phyloP scores from a whole-genome alignment of 2,329 filamentous ascomycete species.

The Botrytis byssoidea region DNA sequence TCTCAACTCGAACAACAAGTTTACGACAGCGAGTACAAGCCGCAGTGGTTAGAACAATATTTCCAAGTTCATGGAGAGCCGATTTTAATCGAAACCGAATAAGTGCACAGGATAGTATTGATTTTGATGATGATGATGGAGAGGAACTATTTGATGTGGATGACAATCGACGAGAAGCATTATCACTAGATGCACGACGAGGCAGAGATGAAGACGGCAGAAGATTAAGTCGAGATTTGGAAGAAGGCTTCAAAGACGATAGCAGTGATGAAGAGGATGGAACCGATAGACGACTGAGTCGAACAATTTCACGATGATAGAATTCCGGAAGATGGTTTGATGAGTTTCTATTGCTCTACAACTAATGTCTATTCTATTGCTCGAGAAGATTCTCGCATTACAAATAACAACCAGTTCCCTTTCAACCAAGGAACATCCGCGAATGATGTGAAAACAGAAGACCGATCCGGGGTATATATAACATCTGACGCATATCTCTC shows the following conservation, averaged over 20 bases:
- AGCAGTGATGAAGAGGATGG: conserved; percentile 57
- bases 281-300: conserved; percentile 5
- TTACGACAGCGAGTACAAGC: conserved; percentile 52
- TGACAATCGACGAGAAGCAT: conserved; percentile 43
- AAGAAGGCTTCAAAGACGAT: conserved; percentile 72
- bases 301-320: conserved; percentile 22
- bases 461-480: not conserved
- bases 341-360: conserved; percentile 5
- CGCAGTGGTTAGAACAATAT: conserved; percentile 43
- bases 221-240: conserved; percentile 74
- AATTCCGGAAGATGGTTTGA: not conserved
- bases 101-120: conserved; percentile 47
- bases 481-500: not conserved
- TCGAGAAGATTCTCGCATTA: not conserved
- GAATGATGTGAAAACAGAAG: not conserved
- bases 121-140: conserved; percentile 64
- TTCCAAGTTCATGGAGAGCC: conserved; percentile 51
- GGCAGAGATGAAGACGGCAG: conserved; percentile 49
- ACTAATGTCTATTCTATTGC: conserved; percentile 16
- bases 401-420: not conserved
- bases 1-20: conserved; percentile 56
- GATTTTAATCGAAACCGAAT: conserved; percentile 44
- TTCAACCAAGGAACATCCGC: not conserved
- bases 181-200: conserved; percentile 40
- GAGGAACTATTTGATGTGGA: conserved; percentile 66